Conservation (phyloP, 805 yeast species). For the Metschnikowia bowlesiae region DNA sequence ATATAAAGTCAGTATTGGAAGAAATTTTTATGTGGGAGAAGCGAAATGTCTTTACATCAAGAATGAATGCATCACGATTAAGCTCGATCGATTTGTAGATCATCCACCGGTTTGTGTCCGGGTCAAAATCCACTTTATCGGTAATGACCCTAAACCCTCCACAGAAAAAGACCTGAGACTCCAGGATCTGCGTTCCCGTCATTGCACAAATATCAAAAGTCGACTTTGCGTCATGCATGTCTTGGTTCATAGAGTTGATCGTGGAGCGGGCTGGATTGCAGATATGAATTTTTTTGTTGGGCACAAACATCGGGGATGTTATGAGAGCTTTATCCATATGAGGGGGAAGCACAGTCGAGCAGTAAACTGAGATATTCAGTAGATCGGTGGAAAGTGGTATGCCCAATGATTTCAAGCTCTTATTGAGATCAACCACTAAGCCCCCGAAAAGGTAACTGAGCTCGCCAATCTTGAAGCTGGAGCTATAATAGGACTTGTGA, state of each 20-base stretch:
- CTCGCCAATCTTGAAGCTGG: conserved; percentile 29
- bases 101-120: conserved; percentile 30
- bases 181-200: conserved; percentile 46
- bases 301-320: conserved; percentile 43
- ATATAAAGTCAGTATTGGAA: conserved; percentile 15
- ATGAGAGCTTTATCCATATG: conserved; percentile 31
- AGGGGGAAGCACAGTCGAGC: conserved; percentile 39
- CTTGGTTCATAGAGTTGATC: conserved; percentile 24
- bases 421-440: conserved; percentile 15
- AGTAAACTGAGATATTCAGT: conserved; percentile 31
- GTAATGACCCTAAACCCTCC: conserved; percentile 59
- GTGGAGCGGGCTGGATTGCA: conserved; percentile 33
- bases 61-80: conserved; percentile 53
- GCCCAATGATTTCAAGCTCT: conserved; percentile 24
- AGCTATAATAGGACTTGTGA: conserved; percentile 23
- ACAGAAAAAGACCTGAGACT: conserved; percentile 54
- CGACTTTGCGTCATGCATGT: conserved; percentile 26
- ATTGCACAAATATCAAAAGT: conserved; percentile 54
- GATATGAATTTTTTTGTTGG: conserved; percentile 22
- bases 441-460: conserved; percentile 38
- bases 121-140: conserved; percentile 21
- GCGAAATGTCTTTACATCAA: conserved; percentile 47
- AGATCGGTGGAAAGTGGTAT: conserved; percentile 29
- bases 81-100: conserved; percentile 41
- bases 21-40: conserved; percentile 43